Percentiles rank a stretch among this genome's conserved stretches.
These are phyloP conservation scores for Aspergillus carlsbadensis DNA, from an alignment of 495 filamentous ascomycete species.

Conservation along the genomic window DNA sequence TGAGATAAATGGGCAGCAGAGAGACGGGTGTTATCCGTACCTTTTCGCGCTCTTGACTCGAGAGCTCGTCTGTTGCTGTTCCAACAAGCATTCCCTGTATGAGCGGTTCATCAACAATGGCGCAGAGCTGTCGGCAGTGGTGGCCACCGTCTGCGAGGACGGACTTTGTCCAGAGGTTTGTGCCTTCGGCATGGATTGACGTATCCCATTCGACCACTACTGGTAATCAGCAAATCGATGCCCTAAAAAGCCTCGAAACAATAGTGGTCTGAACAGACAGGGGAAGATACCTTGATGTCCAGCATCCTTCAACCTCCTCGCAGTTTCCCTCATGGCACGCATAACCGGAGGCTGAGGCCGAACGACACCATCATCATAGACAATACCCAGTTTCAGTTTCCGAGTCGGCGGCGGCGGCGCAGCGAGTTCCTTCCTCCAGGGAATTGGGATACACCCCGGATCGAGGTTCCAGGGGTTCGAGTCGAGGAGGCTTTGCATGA, in stretches of 20 bases:
- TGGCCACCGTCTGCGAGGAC: constrained; percentile 60
- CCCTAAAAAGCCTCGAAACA: too few relatives aligned
- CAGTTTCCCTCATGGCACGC: constrained; percentile 41
- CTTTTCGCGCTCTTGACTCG: constrained; percentile 28
- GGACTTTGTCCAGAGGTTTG: constrained; percentile 46
- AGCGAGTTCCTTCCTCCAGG: constrained; percentile 40
- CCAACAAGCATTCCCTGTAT: constrained; percentile 51
- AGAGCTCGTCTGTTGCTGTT: constrained; percentile 29
- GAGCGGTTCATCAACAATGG: constrained; percentile 55
- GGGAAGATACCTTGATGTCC: constrained; percentile 42
- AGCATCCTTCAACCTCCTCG: constrained; percentile 39
- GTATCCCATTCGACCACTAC: constrained; percentile 47
- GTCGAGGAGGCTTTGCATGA: constrained; percentile 37
- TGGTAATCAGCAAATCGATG: too few relatives aligned
- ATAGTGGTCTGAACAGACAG: too few relatives aligned
- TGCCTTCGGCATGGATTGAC: constrained; percentile 29
- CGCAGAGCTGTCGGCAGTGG: constrained; percentile 47
- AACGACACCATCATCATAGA: constrained; percentile 55
- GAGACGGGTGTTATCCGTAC: constrained; percentile 6
- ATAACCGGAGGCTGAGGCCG: constrained; percentile 55
- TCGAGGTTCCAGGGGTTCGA: constrained; percentile 42
- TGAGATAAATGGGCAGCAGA: background rate
- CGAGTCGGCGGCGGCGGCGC: constrained; percentile 15
- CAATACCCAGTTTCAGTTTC: constrained; percentile 48
- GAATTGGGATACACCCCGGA: constrained; percentile 40